Evolutionary conservation across 352 stramenopile species (phyloP), one percentile per base, ranked within the genome.

Genomic region (Phytophthora ramorum): DNA sequence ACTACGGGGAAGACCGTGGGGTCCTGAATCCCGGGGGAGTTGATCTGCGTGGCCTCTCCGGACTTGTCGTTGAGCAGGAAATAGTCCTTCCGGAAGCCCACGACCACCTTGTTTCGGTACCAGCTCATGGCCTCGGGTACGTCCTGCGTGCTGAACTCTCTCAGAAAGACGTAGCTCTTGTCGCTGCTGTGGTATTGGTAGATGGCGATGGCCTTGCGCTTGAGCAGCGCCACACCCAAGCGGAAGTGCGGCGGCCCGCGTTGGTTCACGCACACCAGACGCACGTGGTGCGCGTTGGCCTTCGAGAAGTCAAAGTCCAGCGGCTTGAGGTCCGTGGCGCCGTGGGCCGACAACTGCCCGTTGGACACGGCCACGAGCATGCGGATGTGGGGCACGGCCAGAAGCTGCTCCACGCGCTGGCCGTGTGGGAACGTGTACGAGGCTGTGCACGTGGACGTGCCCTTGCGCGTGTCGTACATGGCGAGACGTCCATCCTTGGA

Each of bases 51-150:
- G 12, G 77, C 76, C 49, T 95, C 88, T 20, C 86, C 88, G 22
- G 78, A 88, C 64, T 90, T 93, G 65, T 96, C 88, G 59, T 96
- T 95, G 4, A 96, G 66, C 37, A 96, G 68, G 41, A 72, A 83
- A 62, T 96, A 96, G 50, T 90, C 75, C 45, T 90, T 89, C 32
- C 83, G 66, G 58, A 80, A 90, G 28, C 88, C 88, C 4, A 91
- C 87, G 19, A 95, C 75, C 32, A 96, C 80, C 69, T 96, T 96
- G 76, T 95, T 96, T 16, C 88, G 73, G 69, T 96, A 96, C 88
- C 88, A 96, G n/a, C 75, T 75, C 58, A 96, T 93, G 47, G 76
- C 76, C 65, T 95, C 87, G 5, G 88, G 83, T 4, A 92, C 67
- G 17, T 95, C 84, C 44, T 89, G 76, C 1, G 85, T 91, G 20